phyloP scores from a whole-genome alignment of 176 grass and related monocot genomes.

The Cocos nucifera region DNA sequence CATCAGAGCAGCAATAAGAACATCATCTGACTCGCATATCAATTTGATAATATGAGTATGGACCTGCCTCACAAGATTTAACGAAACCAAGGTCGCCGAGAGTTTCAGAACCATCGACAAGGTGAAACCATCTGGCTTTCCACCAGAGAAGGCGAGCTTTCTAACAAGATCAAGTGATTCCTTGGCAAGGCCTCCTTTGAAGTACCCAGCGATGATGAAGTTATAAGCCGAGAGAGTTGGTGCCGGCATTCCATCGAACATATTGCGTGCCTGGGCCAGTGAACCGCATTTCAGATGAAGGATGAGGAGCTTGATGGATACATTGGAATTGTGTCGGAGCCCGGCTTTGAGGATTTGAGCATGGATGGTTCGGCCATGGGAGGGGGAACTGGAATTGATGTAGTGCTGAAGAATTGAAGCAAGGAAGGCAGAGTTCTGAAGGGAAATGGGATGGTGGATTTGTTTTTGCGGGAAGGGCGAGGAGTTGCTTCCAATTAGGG shows the following conservation, averaged over 20 bases:
- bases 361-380: constrained; percentile 43
- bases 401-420: constrained; percentile 37
- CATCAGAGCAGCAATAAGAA: constrained; percentile 49
- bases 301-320: constrained; percentile 62
- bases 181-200: constrained; percentile 27
- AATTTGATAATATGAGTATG: constrained; percentile 50
- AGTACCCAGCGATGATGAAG: constrained; percentile 72
- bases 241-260: constrained; percentile 55
- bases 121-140: constrained; percentile 42
- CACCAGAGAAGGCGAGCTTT: constrained; percentile 31
- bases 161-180: constrained; percentile 49
- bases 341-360: constrained; percentile 50
- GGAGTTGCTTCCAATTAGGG: too few relatives aligned
- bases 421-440: constrained; percentile 2
- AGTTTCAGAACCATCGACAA: constrained; percentile 88
- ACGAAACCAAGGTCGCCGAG: constrained; percentile 24
- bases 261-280: constrained; percentile 44
- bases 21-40: constrained; percentile 32
- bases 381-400: constrained; percentile 38
- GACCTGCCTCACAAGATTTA: constrained; percentile 32
- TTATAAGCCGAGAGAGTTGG: constrained; percentile 41
- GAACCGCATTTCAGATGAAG: constrained; percentile 58
- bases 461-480: too few relatives aligned
- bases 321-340: constrained; percentile 12
- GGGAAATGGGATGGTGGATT: neutral